Evolutionary conservation across 305 asterid genomes (phyloP).

Genomic region (Fraxinus dipetala): DNA sequence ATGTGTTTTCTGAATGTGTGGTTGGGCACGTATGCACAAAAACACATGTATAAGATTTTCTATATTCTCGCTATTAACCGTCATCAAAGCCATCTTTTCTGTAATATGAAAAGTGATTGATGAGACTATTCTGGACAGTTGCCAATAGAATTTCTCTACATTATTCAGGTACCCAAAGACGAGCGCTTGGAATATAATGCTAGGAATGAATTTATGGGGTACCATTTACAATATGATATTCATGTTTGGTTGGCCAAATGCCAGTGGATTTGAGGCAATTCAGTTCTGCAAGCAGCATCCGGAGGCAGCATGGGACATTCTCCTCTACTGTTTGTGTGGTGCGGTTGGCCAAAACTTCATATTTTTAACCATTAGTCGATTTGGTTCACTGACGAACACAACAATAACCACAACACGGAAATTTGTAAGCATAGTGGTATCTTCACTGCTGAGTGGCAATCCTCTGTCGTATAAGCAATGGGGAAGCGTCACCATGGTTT

Average conservation of each 20-base stretch:
- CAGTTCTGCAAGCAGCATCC: constrained; percentile 87
- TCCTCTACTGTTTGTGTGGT: constrained; percentile 86
- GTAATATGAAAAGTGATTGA: not conserved
- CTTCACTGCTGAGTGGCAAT: constrained; percentile 84
- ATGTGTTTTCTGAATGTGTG: not conserved
- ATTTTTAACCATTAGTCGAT: constrained; percentile 85
- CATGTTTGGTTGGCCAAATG: constrained; percentile 90
- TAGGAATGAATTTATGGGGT: constrained; percentile 99
- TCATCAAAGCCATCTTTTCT: not conserved
- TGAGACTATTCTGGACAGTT: not conserved
- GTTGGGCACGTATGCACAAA: not conserved
- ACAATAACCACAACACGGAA: constrained; percentile 94
- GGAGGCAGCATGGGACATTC: constrained; percentile 94
- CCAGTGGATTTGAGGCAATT: constrained; percentile 80
- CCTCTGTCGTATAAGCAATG: constrained; percentile 85
- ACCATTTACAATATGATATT: constrained; percentile 80
- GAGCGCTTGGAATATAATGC: constrained; percentile 94
- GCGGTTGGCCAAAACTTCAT: constrained; percentile 95
- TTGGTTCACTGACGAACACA: constrained; percentile 94
- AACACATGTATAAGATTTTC: not conserved
- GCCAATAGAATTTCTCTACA: not conserved
- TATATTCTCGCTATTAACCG: not conserved
- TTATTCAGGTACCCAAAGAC: constrained; percentile 85
- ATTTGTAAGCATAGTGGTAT: constrained; percentile 95
- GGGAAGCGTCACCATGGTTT: constrained; percentile 90